Evolutionary conservation across 2,329 filamentous ascomycete species (phyloP).

Genomic region (Samsoniella hepiali): DNA sequence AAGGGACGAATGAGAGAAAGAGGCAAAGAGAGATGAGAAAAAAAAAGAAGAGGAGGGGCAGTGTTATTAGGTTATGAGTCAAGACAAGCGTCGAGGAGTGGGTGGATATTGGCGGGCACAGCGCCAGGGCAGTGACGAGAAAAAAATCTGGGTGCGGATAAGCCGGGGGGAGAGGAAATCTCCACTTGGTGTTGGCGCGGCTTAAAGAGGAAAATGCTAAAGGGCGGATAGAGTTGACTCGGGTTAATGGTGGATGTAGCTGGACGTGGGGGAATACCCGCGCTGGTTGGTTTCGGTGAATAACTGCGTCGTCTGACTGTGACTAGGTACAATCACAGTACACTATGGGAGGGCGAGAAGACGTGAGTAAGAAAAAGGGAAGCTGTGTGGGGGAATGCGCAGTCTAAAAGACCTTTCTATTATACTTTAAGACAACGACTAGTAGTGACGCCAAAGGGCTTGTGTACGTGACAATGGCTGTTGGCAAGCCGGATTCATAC

Average conservation of each 20-base stretch:
- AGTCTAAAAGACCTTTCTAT: too few relatives aligned
- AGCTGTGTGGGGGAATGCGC: too few relatives aligned
- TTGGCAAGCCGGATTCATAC: neutral
- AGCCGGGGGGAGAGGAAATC: neutral
- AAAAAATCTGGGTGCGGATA: neutral
- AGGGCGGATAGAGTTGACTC: neutral
- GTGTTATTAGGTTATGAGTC: slow-evolving; percentile 11
- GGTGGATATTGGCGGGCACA: slow-evolving; percentile 7
- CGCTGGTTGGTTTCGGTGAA: neutral
- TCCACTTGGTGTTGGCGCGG: slow-evolving; percentile 13
- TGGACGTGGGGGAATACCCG: too few relatives aligned
- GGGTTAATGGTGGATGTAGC: neutral
- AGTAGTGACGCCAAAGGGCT: neutral
- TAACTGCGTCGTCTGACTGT: too few relatives aligned
- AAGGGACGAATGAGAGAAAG: neutral
- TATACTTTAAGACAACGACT: neutral
- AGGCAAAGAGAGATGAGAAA: neutral
- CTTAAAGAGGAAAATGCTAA: slow-evolving; percentile 7
- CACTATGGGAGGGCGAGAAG: too few relatives aligned
- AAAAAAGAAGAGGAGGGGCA: neutral
- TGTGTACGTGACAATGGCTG: neutral
- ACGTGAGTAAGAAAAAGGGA: too few relatives aligned
- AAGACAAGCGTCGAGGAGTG: neutral
- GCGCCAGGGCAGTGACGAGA: neutral
- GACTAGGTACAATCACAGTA: too few relatives aligned